Base-by-base conservation (phyloP, 2,329 filamentous ascomycete genomes). In the Lomentospora prolificans region DNA sequence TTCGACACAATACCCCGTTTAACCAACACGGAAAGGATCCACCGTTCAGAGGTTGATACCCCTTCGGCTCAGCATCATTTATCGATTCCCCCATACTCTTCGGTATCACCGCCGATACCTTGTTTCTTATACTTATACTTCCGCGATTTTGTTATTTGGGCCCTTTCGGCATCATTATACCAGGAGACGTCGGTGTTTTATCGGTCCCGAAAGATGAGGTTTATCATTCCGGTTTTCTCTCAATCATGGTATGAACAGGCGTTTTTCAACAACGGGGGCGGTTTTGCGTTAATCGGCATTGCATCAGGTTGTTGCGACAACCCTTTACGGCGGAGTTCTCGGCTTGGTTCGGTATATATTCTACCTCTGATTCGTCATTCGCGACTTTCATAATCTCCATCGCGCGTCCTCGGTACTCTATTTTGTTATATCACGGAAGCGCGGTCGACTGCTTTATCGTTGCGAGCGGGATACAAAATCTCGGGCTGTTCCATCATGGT, bases 371-470 rank as follows among this genome's bases (percentile, higher is more conserved):
- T 39, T 48, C 22, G 48, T 50, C n/a, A 30, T 55, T 41, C 22
- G 44, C 48, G 54, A 51, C 46, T 31, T 48, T 50, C 50, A 55
- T 55, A 55, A 55, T 55, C 54, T 55, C 48, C 30, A 27, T 31
- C 52, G 17, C 44, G 44, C 24, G 19, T 48, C 36, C 52, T 48
- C 52, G 39, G 39, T 44, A 7, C 12, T 46, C 19, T 17, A 41
- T 55, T 28, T 28, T 48, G 5, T 30, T 30, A n/a, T 48, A 10
- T 9, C n/a, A 25, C 28, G 52, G 52, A 22, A 55, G 52, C 10
- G 39, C 36, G 24, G 22, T n/a, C 51, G 28, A 36, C 28, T 33
- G 51, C 22, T 41, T 30, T 48, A 30, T 51, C 17, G 28, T 55
- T 48, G 39, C 14, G 33, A 24, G 33, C 22, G 33, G 36, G 33